Evolutionary conservation across 164 flowering plant genomes (phyloP), one percentile per base, ranked within the genome.

Genomic region (Vitis riparia): DNA sequence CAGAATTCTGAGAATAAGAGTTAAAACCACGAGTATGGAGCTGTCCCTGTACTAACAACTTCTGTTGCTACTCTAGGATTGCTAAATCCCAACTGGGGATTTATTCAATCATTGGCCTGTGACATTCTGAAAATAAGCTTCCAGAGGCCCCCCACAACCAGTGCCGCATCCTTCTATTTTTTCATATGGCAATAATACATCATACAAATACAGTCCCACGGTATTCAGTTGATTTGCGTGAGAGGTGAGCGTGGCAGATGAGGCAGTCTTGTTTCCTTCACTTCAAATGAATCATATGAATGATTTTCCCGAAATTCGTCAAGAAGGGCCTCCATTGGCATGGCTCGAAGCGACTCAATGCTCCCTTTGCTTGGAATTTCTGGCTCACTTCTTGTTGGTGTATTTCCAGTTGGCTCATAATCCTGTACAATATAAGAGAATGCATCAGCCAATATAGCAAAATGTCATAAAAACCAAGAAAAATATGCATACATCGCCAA

Each of bases 261-360:
- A 7, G 95, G 82, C 0, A 89, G 88, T 58, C 85, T 91, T 32
- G 58, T 29, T 60, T 90, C 91, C 82, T 87, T 94, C 15, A 19
- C 76, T 7, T 79, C 80, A 63, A 81, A 77, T 53, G 88, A 74
- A 56, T 89, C 93, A 6, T 64, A 82, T 1, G 93, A 86, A 75
- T 91, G 78, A 69, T 89, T 91, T 76, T 91, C 95, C 30, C 97
- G 80, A 62, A 89, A 96, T 71, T 91, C 98, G 57, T 87, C 97
- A 5, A 82, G 62, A 62, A 93, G 95, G 30, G 76, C 27, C 12
- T 93, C 98, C 86, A 91, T 77, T 30, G 99, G 98, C 92, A 90
- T 81, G 16, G 94, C 80, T 16, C 89, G 76, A 2, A 96, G 85
- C 1, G 92, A 85, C 59, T 96, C 97, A 14, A 96, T 92, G 0